Conservation (phyloP, 306 rosid genomes). For the Canavalia gladiata region DNA sequence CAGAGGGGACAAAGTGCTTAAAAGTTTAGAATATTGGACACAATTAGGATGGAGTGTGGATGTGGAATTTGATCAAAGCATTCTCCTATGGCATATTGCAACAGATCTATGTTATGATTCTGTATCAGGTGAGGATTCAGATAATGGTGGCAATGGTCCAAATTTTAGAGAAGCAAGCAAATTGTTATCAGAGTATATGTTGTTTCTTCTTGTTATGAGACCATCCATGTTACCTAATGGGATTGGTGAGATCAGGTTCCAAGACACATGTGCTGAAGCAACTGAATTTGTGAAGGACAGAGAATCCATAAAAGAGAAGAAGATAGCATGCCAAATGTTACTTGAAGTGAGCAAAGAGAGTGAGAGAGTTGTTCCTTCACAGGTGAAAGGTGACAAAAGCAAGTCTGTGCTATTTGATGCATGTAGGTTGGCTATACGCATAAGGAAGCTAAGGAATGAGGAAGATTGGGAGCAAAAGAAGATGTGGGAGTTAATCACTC, state of each 20-base stretch:
- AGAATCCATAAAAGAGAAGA: neutral
- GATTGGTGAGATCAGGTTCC: constrained; percentile 47
- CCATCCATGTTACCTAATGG: constrained; percentile 53
- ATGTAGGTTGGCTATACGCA: constrained; percentile 24
- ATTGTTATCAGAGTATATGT: constrained; percentile 48
- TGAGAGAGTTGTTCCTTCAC: constrained; percentile 35
- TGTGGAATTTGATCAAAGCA: constrained; percentile 48
- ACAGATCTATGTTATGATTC: constrained; percentile 41
- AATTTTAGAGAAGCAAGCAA: constrained; percentile 34
- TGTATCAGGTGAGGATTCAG: neutral
- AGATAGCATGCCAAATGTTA: constrained; percentile 7
- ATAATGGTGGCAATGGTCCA: neutral
- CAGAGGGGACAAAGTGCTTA: constrained; percentile 23
- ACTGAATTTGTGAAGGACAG: constrained; percentile 35
- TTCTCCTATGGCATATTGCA: constrained; percentile 53
- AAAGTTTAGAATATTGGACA: neutral
- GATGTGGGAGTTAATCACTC: constrained; percentile 40
- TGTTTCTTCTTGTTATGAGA: constrained; percentile 47
- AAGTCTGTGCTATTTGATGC: constrained; percentile 53
- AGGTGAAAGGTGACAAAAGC: constrained; percentile 51
- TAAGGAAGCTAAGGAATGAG: neutral
- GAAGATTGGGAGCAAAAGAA: neutral
- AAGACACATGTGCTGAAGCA: constrained; percentile 58
- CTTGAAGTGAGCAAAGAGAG: neutral
- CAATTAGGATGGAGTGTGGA: neutral